Evolutionary conservation across 441 rosid species (phyloP).

Genomic region (Oxalis stricta): DNA sequence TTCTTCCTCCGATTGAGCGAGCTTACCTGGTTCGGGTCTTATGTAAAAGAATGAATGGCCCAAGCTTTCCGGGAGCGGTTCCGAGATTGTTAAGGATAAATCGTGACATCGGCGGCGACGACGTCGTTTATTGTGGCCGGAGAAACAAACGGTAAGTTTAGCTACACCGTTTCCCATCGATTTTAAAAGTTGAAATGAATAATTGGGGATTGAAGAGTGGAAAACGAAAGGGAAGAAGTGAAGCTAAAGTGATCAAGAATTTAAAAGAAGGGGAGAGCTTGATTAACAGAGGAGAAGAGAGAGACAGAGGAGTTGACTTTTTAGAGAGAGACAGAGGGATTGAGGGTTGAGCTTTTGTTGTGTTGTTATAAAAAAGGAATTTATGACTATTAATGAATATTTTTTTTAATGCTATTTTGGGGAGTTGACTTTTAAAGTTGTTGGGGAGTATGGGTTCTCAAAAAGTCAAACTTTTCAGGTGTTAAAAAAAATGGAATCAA

Average conservation of each 20-base stretch:
- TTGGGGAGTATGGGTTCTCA: too few relatives aligned
- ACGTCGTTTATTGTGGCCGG: background rate
- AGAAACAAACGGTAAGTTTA: slow-evolving; percentile 28
- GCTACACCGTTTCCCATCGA: slow-evolving; percentile 47
- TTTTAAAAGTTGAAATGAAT: too few relatives aligned
- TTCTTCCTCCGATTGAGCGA: slow-evolving; percentile 32
- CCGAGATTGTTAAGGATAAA: slow-evolving; percentile 1
- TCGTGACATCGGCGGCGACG: slow-evolving; percentile 15
- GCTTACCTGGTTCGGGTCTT: slow-evolving; percentile 18
- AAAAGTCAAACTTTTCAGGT: too few relatives aligned
- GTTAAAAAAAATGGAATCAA: background rate
- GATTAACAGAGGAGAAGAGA: slow-evolving; percentile 7
- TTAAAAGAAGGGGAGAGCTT: background rate
- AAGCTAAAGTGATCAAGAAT: too few relatives aligned
- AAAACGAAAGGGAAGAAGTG: background rate
- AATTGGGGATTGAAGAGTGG: too few relatives aligned
- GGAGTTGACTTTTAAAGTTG: slow-evolving; percentile 2
- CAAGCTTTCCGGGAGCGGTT: slow-evolving; percentile 21
- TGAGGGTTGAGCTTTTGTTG: slow-evolving; percentile 13
- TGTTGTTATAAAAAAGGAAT: background rate
- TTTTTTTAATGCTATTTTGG: background rate
- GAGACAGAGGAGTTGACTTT: too few relatives aligned
- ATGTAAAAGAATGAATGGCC: slow-evolving; percentile 61
- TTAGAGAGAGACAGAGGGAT: slow-evolving; percentile 8
- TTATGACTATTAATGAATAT: too few relatives aligned